These are phyloP conservation scores for Podospora didyma DNA, from an alignment of 495 filamentous ascomycete species.

Conservation along the genomic window DNA sequence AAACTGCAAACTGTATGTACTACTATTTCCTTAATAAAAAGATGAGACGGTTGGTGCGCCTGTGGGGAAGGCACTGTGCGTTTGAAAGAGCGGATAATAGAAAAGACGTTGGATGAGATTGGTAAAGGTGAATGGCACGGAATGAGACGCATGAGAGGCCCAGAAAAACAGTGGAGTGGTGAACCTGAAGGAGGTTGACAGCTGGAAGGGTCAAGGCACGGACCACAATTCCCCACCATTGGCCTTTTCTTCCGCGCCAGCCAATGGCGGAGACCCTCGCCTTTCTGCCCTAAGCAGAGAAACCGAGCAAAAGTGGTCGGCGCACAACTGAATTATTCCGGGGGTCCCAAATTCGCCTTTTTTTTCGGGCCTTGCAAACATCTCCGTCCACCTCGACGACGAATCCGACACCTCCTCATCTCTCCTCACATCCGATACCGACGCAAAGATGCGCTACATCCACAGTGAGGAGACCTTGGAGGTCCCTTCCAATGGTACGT, in stretches of 20 bases:
- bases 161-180: too few species aligned
- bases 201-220: constrained; percentile 9
- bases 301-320: constrained; percentile 6
- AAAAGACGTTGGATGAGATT: too few species aligned
- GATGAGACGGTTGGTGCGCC: too few species aligned
- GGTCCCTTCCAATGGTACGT: constrained; percentile 95
- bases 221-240: constrained; percentile 5
- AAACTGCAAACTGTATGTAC: too few species aligned
- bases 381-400: constrained; percentile 35
- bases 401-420: constrained; percentile 28
- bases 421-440: constrained; percentile 31
- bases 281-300: constrained; percentile 29
- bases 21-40: too few species aligned
- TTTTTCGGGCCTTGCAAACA: constrained; percentile 27
- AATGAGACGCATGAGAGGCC: too few species aligned
- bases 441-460: constrained; percentile 93
- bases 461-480: constrained; percentile 90
- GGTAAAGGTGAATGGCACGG: too few species aligned
- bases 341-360: constrained; percentile 35
- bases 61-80: too few species aligned
- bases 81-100: too few species aligned
- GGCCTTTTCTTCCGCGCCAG: constrained; percentile 14
- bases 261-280: constrained; percentile 21
- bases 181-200: too few species aligned
- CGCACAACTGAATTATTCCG: constrained; percentile 39